Percentiles rank a stretch among this genome's conserved stretches.
Conservation (phyloP, 2,329 filamentous ascomycete genomes). For the Dactylellina parvicollis region DNA sequence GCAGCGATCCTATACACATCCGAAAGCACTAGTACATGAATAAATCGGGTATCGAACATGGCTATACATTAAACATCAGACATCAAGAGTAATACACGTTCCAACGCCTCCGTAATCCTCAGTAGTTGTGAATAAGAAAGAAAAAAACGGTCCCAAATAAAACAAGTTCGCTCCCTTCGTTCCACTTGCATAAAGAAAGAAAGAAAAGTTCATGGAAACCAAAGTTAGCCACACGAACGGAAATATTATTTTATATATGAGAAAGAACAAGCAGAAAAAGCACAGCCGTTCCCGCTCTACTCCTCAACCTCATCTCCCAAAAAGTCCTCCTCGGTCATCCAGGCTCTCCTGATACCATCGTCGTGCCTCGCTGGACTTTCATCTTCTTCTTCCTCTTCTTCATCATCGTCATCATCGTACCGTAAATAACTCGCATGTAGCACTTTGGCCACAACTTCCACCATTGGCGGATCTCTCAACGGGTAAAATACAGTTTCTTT, state of each 20-base stretch:
- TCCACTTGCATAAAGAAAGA: conserved; percentile 12
- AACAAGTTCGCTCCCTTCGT: conserved; percentile 20
- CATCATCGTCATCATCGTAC: conserved; percentile 42
- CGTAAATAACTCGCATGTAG: conserved; percentile 42
- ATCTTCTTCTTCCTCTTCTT: conserved; percentile 45
- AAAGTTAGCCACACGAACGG: not conserved
- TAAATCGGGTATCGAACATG: conserved; percentile 37
- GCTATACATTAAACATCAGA: conserved; percentile 27
- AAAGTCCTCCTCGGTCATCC: conserved; percentile 52
- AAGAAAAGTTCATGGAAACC: not conserved
- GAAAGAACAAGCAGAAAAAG: not conserved
- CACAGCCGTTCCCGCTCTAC: conserved; percentile 4
- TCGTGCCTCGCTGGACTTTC: conserved; percentile 29
- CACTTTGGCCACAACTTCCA: conserved; percentile 49
- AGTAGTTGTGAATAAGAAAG: not conserved
- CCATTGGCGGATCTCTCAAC: conserved; percentile 41
- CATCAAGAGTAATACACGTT: not conserved
- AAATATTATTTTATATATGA: not conserved
- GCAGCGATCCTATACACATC: conserved; percentile 6
- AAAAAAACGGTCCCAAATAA: not conserved
- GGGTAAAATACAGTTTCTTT: conserved; percentile 53
- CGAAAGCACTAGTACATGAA: conserved; percentile 8
- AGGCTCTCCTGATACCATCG: conserved; percentile 45
- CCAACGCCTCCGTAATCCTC: conserved; percentile 16
- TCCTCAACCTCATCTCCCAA: conserved; percentile 31